Evolutionary conservation across 768 basidiomycete species (phyloP).

Genomic region (Lyophyllum shimeji): DNA sequence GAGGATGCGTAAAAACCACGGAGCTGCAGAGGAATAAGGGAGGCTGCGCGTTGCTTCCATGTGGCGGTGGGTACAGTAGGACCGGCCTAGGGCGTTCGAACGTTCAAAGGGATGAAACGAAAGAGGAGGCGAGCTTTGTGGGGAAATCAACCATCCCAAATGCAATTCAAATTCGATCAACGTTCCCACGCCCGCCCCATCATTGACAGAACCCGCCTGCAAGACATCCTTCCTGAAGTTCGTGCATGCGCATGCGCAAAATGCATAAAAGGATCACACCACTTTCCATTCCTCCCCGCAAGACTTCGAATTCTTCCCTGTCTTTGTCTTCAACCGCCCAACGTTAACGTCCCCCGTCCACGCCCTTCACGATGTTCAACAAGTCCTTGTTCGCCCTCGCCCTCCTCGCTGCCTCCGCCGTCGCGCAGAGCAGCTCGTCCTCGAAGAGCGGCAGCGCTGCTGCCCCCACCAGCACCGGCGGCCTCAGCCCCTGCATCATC

Average conservation of each 20-base stretch:
- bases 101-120: too few relatives aligned
- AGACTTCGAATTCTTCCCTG: background rate
- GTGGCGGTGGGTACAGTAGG: too few relatives aligned
- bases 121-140: background rate
- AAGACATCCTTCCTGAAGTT: background rate
- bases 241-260: background rate
- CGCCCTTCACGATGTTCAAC: conserved; percentile 8
- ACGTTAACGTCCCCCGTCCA: background rate
- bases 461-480: background rate
- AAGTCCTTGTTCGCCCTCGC: conserved; percentile 10
- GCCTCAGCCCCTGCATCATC: conserved; percentile 8
- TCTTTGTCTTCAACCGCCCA: background rate
- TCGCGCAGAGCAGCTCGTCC: background rate
- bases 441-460: background rate
- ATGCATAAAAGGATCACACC: conserved; percentile 4
- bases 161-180: background rate
- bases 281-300: background rate
- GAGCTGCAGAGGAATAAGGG: background rate
- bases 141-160: background rate
- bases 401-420: conserved; percentile 2
- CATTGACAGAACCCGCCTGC: too few relatives aligned
- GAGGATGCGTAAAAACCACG: background rate
- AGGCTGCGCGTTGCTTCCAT: background rate
- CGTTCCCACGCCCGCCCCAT: background rate
- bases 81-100: too few relatives aligned